Evolutionary conservation across 345 rosid genomes (phyloP), one percentile per base, ranked within the genome.

Genomic region (Citrus medica): DNA sequence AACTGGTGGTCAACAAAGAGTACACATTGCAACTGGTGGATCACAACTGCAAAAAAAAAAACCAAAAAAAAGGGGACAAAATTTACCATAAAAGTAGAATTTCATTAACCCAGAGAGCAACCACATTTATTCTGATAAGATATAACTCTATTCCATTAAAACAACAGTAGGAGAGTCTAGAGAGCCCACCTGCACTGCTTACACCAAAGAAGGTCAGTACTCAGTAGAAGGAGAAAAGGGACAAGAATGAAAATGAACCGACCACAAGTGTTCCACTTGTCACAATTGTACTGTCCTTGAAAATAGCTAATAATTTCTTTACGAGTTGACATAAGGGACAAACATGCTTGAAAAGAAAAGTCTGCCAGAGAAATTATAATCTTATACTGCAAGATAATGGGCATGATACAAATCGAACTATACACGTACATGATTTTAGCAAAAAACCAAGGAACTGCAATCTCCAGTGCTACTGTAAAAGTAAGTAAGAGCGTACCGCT

Each of bases 401-500:
- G 84, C 85, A 87, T 75, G 77, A 79, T 80, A 90, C 86, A 88
- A 79, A 61, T 81, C 84, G 78, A 85, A 83, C 87, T 79, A 86
- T 85, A 82, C 84, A 86, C 84, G 87, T 87, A 88, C 88, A 87
- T 46, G 86, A 82, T 66, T 79, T 66, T 71, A 67, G 78, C 79
- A 38, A 16, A 67, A 77, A 46, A 85, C 82, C 84, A 56, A 16
- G 78, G 74, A 58, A 79, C 75, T 53, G 73, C 81, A 73, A 71
- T 74, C 84, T 76, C 76, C 81, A 69, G 60, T 24, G 67, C 84
- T 79, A 78, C 32, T 59, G 28, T 77, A 67, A 75, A 79, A 75
- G 72, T 30, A 81, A 73, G 83, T 74, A 80, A 77, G 82, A 63
- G 80, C 84, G 77, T 84, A 83, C 84, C 78, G 62, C 82, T 85